A percentile compares a stretch with the other conserved stretches of the same genome.
Evolutionary conservation across 2,329 filamentous ascomycete species (phyloP).

Genomic region (Aschersonia sp.): DNA sequence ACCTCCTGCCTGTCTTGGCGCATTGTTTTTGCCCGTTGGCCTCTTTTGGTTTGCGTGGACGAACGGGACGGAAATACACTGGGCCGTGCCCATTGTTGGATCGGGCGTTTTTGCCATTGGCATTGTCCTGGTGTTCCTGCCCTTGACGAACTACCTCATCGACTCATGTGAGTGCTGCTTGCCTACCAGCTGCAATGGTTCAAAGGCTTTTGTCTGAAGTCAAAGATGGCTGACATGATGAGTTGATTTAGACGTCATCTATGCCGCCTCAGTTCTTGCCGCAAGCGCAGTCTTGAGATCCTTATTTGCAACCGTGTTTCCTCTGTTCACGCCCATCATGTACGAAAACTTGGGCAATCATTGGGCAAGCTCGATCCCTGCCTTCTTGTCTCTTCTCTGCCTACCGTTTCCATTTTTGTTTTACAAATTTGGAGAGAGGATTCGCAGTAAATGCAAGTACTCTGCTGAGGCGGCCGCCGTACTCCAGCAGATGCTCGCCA

Average conservation of each 20-base stretch:
- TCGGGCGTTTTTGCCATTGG: constrained; percentile 38
- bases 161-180: constrained; percentile 32
- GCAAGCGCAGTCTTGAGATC: constrained; percentile 60
- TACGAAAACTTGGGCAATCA: constrained; percentile 51
- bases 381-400: constrained; percentile 58
- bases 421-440: constrained; percentile 51
- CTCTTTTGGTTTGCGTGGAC: constrained; percentile 57
- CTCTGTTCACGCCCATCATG: constrained; percentile 53
- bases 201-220: not conserved
- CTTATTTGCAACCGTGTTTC: constrained; percentile 58
- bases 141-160: constrained; percentile 51
- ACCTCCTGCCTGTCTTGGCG: constrained; percentile 44
- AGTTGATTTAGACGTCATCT: constrained; percentile 44
- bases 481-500: constrained; percentile 27
- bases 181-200: not conserved
- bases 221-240: not conserved
- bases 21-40: constrained; percentile 40
- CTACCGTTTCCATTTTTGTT: constrained; percentile 65
- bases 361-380: constrained; percentile 62
- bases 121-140: constrained; percentile 51
- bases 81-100: constrained; percentile 33
- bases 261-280: constrained; percentile 60
- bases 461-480: constrained; percentile 51
- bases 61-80: constrained; percentile 39
- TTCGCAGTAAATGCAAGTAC: constrained; percentile 56